A percentile compares a stretch with the other conserved stretches of the same genome.
These are phyloP conservation scores for Krasilnikovozyma curviuscula DNA, from an alignment of 768 basidiomycete genomes.

Conservation along the genomic window DNA sequence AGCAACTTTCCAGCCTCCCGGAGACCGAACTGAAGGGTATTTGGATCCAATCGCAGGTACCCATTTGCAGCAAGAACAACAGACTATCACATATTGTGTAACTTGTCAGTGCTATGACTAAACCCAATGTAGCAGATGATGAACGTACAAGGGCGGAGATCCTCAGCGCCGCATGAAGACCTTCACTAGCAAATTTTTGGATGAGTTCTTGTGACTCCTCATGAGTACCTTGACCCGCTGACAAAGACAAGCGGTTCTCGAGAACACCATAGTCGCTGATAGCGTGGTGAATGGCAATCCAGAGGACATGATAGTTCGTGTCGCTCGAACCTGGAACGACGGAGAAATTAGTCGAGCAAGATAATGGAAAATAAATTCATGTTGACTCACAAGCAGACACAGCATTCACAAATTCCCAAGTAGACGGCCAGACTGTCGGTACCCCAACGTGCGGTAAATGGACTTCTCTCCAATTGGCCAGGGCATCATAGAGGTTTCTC, in stretches of 20 bases:
- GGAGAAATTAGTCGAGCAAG: conserved; percentile 34
- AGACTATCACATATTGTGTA: conserved; percentile 31
- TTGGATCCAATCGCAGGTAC: conserved; percentile 41
- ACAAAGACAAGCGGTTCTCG: conserved; percentile 38
- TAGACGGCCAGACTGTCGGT: conserved; percentile 58
- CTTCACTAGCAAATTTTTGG: conserved; percentile 51
- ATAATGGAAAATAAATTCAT: conserved; percentile 14
- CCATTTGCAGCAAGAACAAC: conserved; percentile 70
- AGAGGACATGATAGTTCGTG: conserved; percentile 54
- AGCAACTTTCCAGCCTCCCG: conserved; percentile 66
- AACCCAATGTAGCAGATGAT: background rate
- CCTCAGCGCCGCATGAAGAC: conserved; percentile 62
- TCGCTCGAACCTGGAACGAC: conserved; percentile 43
- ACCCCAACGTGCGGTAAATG: conserved; percentile 65
- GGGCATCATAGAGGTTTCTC: conserved; percentile 36
- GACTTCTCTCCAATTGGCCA: conserved; percentile 54
- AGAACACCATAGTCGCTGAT: conserved; percentile 68
- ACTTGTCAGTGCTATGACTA: background rate
- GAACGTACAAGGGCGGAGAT: conserved; percentile 63
- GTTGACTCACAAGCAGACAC: conserved; percentile 39
- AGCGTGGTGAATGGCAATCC: conserved; percentile 59
- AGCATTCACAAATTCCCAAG: conserved; percentile 79
- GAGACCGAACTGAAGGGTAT: conserved; percentile 72
- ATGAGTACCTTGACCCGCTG: conserved; percentile 26
- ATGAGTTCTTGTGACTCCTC: conserved; percentile 35